phyloP scores from a whole-genome alignment of 2,329 filamentous ascomycete genomes.

The Dendryphion nanum region DNA sequence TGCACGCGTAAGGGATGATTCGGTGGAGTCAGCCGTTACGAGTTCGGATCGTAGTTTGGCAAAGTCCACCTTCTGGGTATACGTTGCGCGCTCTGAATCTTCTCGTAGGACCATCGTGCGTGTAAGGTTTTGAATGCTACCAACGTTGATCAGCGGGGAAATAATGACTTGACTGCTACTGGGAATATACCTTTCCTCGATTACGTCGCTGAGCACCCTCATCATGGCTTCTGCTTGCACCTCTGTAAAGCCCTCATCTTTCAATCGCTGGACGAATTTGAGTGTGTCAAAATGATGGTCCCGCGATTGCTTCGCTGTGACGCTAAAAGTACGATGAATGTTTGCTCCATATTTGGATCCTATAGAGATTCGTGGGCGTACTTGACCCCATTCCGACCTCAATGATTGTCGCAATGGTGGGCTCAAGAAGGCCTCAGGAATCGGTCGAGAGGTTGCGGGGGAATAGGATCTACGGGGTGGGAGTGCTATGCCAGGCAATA shows the following conservation, averaged over 20 bases:
- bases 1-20: constrained; percentile 81
- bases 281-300: constrained; percentile 98
- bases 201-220: constrained; percentile 93
- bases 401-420: constrained; percentile 1
- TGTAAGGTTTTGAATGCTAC: constrained; percentile 93
- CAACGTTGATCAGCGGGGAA: no score
- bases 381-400: constrained; percentile 6
- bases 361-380: constrained; percentile 4
- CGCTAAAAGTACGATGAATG: constrained; percentile 58
- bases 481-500: constrained; percentile 8
- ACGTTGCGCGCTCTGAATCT: constrained; percentile 77
- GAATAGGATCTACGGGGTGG: constrained; percentile 15
- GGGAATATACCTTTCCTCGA: constrained; percentile 74
- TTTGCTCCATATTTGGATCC: constrained; percentile 7
- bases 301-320: constrained; percentile 58
- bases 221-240: constrained; percentile 98
- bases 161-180: not conserved
- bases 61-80: constrained; percentile 92
- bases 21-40: constrained; percentile 85
- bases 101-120: constrained; percentile 97
- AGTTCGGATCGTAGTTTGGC: constrained; percentile 95
- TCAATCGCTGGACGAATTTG: constrained; percentile 89
- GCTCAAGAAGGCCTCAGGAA: not conserved
- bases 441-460: constrained; percentile 13
- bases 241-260: constrained; percentile 91